phyloP scores from a whole-genome alignment of 805 yeast species.

The Millerozyma acaciae region DNA sequence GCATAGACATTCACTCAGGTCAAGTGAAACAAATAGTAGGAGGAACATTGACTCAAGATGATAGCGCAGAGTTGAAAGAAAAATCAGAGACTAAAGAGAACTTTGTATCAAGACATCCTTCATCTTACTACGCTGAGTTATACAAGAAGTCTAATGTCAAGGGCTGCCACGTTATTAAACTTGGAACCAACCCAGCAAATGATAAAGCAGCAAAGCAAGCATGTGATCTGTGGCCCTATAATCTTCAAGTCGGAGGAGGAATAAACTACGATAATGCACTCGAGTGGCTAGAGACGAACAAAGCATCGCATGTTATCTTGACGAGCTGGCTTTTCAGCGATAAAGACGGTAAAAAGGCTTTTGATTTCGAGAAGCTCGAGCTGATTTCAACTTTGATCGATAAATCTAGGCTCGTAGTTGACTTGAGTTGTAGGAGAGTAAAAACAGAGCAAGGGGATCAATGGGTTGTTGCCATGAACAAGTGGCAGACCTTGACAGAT shows the following conservation, averaged over 20 bases:
- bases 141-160: conserved; percentile 54
- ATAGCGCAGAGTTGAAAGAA: conserved; percentile 22
- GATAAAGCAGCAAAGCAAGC: conserved; percentile 83
- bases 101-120: conserved; percentile 70
- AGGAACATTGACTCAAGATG: conserved; percentile 68
- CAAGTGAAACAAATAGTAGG: conserved; percentile 97
- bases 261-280: conserved; percentile 70
- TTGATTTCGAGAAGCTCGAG: conserved; percentile 49
- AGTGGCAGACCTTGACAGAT: conserved; percentile 90
- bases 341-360: conserved; percentile 43
- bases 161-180: conserved; percentile 91
- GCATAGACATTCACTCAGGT: conserved; percentile 93
- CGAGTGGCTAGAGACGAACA: conserved; percentile 63
- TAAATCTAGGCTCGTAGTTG: conserved; percentile 67
- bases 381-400: conserved; percentile 57
- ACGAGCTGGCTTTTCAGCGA: conserved; percentile 87
- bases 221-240: conserved; percentile 63
- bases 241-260: conserved; percentile 91
- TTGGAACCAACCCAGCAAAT: conserved; percentile 73
- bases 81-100: conserved; percentile 42
- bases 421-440: conserved; percentile 71
- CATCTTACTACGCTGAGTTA: conserved; percentile 69
- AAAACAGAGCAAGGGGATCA: conserved; percentile 21
- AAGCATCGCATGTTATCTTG: conserved; percentile 85
- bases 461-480: conserved; percentile 97